Percentiles rank a stretch among this genome's conserved stretches.
phyloP scores from a whole-genome alignment of 1,139 yeast genomes.

The Magnusiomyces clavatus region DNA sequence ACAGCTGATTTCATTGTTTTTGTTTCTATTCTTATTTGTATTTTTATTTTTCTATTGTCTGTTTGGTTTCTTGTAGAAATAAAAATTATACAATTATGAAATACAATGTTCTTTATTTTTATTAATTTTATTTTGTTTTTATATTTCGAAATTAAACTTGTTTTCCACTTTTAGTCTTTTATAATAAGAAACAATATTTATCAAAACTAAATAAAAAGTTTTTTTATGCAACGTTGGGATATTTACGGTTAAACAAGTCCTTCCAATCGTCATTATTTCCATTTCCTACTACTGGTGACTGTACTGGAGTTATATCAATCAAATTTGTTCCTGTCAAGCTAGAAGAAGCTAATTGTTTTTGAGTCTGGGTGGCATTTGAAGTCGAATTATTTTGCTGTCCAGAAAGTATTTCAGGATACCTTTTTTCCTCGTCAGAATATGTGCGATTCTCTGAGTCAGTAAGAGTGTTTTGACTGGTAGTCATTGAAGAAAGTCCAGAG shows the following conservation, averaged over 20 bases:
- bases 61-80: not conserved
- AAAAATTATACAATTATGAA: not conserved
- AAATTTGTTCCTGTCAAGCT: not conserved
- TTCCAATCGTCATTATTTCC: conserved; percentile 25
- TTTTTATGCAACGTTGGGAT: conserved; percentile 25
- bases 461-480: conserved; percentile 2
- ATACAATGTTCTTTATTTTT: not conserved
- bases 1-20: not conserved
- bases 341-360: conserved; percentile 1
- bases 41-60: not conserved
- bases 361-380: not conserved
- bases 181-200: not conserved
- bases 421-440: not conserved
- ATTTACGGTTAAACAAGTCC: conserved; percentile 25
- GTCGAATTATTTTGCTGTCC: too few relatives aligned
- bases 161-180: not conserved
- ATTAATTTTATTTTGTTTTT: not conserved
- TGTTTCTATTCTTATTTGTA: not conserved
- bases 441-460: not conserved
- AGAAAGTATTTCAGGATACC: too few relatives aligned
- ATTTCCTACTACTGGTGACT: conserved; percentile 3
- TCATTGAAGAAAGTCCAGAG: not conserved
- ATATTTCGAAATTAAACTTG: not conserved
- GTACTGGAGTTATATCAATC: conserved; percentile 4
- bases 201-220: not conserved